Percentiles rank a stretch among this genome's conserved stretches.
phyloP scores from a whole-genome alignment of 345 rosid genomes.

The Hibiscus trionum region DNA sequence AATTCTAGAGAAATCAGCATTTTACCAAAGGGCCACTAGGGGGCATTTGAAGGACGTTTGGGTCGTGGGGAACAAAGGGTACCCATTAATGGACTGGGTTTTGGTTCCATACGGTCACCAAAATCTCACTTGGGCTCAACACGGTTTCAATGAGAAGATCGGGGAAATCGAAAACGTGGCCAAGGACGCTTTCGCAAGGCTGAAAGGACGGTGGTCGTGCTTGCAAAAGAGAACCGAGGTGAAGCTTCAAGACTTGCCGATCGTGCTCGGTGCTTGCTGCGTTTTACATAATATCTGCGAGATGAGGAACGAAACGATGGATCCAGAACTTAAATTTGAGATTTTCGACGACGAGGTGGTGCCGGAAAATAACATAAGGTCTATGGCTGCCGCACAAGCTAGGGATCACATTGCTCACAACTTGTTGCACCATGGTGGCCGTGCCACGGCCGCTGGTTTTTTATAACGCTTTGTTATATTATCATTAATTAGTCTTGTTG shows the following conservation, averaged over 20 bases:
- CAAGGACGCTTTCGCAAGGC: background rate
- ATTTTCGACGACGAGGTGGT: background rate
- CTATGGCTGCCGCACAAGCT: background rate
- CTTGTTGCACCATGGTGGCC: constrained; percentile 2
- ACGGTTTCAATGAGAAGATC: constrained; percentile 3
- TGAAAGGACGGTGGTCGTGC: constrained; percentile 3
- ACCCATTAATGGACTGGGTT: background rate
- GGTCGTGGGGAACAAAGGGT: background rate
- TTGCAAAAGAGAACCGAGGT: constrained; percentile 10
- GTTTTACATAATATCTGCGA: constrained; percentile 4
- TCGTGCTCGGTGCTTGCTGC: constrained; percentile 2
- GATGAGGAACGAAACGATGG: constrained; percentile 2
- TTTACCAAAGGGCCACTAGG: background rate
- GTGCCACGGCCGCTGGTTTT: background rate
- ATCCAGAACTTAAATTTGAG: background rate
- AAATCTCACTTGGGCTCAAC: constrained; percentile 2
- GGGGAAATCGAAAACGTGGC: background rate
- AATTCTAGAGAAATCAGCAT: background rate
- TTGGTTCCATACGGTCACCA: background rate
- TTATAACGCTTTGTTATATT: background rate
- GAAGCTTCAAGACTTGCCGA: constrained; percentile 1
- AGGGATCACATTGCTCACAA: constrained; percentile 7
- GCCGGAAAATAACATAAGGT: background rate
- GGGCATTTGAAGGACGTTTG: constrained; percentile 1
- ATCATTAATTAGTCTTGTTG: background rate